Evolutionary conservation across 2,329 filamentous ascomycete genomes (phyloP).

Genomic region (Hypoxylon sp.): DNA sequence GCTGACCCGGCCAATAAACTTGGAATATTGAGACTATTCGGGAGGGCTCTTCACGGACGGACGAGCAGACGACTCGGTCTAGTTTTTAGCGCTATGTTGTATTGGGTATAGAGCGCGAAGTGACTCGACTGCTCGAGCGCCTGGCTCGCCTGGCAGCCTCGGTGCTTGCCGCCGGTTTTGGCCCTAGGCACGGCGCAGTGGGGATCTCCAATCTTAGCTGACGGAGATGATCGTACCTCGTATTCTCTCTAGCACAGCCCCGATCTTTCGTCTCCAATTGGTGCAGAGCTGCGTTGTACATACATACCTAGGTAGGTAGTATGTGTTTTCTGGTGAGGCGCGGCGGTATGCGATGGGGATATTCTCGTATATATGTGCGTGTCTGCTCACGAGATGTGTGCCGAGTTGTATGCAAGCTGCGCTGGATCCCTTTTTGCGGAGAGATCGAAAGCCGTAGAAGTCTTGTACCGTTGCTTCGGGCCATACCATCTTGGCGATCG

Average conservation of each 20-base stretch:
- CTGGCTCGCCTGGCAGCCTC: too few species aligned
- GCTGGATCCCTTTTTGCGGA: not conserved
- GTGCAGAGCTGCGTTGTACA: not conserved
- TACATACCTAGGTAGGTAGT: not conserved
- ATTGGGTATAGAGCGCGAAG: not conserved
- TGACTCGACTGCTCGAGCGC: too few species aligned
- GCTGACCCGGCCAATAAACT: constrained; percentile 4
- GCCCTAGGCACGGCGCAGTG: constrained; percentile 10
- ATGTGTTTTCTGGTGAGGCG: not conserved
- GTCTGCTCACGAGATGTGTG: too few species aligned
- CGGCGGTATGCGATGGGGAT: not conserved
- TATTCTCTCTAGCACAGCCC: constrained; percentile 20
- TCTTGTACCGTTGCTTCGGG: not conserved
- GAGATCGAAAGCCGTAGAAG: constrained; percentile 13
- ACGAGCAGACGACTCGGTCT: constrained; percentile 1
- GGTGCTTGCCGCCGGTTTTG: constrained; percentile 27
- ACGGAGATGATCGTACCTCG: constrained; percentile 25
- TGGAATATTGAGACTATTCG: constrained; percentile 5
- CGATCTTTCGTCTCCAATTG: not conserved
- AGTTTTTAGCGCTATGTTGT: constrained; percentile 10
- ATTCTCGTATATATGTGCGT: too few species aligned
- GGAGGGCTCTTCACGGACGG: not conserved
- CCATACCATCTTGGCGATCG: not conserved
- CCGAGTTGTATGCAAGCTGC: too few species aligned
- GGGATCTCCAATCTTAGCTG: constrained; percentile 18